A percentile compares a stretch with the other conserved stretches of the same genome.
phyloP scores from a whole-genome alignment of 805 yeast genomes.

The Pichia occidentalis region DNA sequence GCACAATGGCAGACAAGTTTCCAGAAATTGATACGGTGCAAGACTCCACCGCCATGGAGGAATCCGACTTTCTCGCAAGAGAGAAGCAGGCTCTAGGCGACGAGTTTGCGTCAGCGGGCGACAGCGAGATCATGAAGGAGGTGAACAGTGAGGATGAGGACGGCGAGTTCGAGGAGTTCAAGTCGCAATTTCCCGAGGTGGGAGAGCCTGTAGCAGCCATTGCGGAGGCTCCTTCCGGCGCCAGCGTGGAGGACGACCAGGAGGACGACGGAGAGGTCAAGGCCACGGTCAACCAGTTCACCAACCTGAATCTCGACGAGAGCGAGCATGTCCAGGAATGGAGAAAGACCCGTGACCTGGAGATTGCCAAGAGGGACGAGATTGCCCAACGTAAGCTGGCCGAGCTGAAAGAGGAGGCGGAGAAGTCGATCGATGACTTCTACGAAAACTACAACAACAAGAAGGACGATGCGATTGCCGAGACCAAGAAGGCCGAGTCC shows the following conservation, averaged over 20 bases:
- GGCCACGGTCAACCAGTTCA: slow-evolving; percentile 38
- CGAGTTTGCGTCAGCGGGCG: slow-evolving; percentile 63
- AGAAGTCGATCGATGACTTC: slow-evolving; percentile 80
- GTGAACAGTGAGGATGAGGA: slow-evolving; percentile 34
- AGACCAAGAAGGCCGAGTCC: slow-evolving; percentile 61
- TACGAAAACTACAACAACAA: slow-evolving; percentile 86
- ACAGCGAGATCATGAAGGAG: slow-evolving; percentile 34
- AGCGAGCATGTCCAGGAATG: slow-evolving; percentile 65
- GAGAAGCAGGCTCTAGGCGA: slow-evolving; percentile 65
- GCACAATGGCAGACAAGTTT: slow-evolving; percentile 63
- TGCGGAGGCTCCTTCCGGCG: slow-evolving; percentile 9
- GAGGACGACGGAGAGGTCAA: slow-evolving; percentile 26
- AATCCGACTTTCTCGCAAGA: slow-evolving; percentile 53
- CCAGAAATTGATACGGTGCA: slow-evolving; percentile 55
- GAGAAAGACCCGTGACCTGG: slow-evolving; percentile 75
- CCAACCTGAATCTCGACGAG: slow-evolving; percentile 36
- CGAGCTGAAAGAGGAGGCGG: slow-evolving; percentile 69
- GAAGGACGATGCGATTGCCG: slow-evolving; percentile 61
- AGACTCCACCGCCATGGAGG: slow-evolving; percentile 17
- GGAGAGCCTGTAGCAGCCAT: slow-evolving; percentile 18
- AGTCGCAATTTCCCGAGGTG: slow-evolving; percentile 59
- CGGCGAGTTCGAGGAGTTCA: slow-evolving; percentile 52
- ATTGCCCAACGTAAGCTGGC: slow-evolving; percentile 55
- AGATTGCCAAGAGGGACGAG: slow-evolving; percentile 73
- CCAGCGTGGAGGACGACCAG: background rate